Evolutionary conservation across 2,329 filamentous ascomycete genomes (phyloP).

Genomic region (Xylariaceae sp.): DNA sequence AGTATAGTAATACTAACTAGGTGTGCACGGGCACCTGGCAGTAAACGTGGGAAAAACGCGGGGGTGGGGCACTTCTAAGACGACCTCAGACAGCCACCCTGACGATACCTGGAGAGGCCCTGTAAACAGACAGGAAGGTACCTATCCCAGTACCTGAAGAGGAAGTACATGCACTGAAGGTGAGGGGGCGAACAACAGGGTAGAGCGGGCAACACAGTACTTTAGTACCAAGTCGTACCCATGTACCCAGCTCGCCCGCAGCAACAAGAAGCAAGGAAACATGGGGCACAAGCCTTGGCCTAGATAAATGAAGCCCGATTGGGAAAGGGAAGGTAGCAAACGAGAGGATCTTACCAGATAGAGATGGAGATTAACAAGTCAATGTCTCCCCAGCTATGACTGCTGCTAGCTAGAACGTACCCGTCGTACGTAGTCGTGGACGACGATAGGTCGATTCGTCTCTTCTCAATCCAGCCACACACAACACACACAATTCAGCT

Average conservation of each 20-base stretch:
- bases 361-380: slow-evolving; percentile 93
- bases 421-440: slow-evolving; percentile 12
- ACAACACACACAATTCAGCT: slow-evolving; percentile 25
- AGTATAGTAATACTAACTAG: neutral
- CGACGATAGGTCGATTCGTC: slow-evolving; percentile 27
- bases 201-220: no score
- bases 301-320: neutral
- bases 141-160: no score
- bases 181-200: no score
- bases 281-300: slow-evolving; percentile 1
- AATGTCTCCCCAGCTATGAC: slow-evolving; percentile 80
- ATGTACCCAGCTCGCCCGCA: neutral
- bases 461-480: slow-evolving; percentile 17
- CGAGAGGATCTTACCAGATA: slow-evolving; percentile 51
- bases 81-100: neutral
- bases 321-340: neutral
- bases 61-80: neutral
- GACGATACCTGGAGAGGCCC: neutral
- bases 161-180: no score
- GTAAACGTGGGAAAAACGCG: neutral
- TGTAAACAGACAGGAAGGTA: no score
- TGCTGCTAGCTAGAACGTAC: slow-evolving; percentile 26
- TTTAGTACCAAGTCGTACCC: no score
- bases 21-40: neutral
- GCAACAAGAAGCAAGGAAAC: neutral